phyloP scores from a whole-genome alignment of 2,329 filamentous ascomycete genomes.

The Hypoxylon sp. region DNA sequence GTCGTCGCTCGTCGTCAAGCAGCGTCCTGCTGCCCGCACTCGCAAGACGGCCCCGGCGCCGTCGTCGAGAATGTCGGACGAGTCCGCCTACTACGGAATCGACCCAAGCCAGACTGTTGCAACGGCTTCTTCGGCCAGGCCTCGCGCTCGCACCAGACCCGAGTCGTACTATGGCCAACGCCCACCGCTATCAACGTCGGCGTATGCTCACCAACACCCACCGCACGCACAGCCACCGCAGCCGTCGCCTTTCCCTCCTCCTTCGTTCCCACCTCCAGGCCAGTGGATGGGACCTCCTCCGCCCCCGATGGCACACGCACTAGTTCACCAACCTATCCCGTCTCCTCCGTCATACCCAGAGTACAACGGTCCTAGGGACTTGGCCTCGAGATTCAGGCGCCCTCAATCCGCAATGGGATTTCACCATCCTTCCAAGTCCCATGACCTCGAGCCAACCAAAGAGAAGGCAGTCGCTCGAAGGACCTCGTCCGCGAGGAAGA shows the following conservation, averaged over 20 bases:
- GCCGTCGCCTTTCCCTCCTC: slow-evolving; percentile 42
- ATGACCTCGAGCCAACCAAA: slow-evolving; percentile 53
- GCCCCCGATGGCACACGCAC: slow-evolving; percentile 31
- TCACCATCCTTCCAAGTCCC: slow-evolving; percentile 48
- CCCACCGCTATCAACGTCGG: slow-evolving; percentile 49
- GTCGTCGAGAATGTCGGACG: slow-evolving; percentile 47
- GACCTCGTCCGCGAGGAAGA: slow-evolving; percentile 50
- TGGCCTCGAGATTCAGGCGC: slow-evolving; percentile 44
- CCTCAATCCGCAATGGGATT: slow-evolving; percentile 54
- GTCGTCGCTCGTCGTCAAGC: slow-evolving; percentile 35
- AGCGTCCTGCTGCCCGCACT: slow-evolving; percentile 47
- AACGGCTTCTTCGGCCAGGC: slow-evolving; percentile 46
- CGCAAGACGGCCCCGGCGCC: slow-evolving; percentile 49
- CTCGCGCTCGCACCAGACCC: slow-evolving; percentile 52
- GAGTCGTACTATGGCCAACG: slow-evolving; percentile 49
- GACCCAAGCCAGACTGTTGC: slow-evolving; percentile 42
- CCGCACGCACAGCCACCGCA: too few species aligned
- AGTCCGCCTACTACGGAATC: slow-evolving; percentile 52
- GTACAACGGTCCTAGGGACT: slow-evolving; percentile 27
- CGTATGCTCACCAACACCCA: slow-evolving; percentile 46
- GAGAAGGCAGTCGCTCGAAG: slow-evolving; percentile 50
- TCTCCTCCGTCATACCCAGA: slow-evolving; percentile 24
- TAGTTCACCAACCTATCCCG: slow-evolving; percentile 33
- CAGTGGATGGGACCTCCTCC: slow-evolving; percentile 13
- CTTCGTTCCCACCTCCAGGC: slow-evolving; percentile 36